Evolutionary conservation across 83 land plant species (phyloP).

Genomic region (Picea engelmannii): DNA sequence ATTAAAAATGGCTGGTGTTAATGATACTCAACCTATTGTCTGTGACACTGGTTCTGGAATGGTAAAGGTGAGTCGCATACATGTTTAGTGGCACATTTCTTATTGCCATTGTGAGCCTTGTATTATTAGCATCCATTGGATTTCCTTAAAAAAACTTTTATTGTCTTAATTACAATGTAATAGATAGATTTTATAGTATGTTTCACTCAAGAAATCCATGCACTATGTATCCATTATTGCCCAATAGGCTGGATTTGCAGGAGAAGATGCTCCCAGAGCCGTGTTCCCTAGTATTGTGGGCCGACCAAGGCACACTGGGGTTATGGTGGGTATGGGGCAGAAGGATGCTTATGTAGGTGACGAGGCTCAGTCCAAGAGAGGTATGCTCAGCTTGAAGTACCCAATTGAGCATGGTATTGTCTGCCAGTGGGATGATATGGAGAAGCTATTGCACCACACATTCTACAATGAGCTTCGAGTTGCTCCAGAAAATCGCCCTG

Average conservation of each 20-base stretch:
- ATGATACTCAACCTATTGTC: constrained; percentile 29
- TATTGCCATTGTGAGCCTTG: too few relatives aligned
- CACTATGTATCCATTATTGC: too few relatives aligned
- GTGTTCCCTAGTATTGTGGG: constrained; percentile 39
- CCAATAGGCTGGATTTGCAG: constrained; percentile 35
- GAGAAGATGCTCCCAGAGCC: constrained; percentile 39
- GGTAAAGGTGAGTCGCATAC: constrained; percentile 22
- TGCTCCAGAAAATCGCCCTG: constrained; percentile 26
- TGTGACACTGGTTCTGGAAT: constrained; percentile 39
- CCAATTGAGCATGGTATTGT: constrained; percentile 29
- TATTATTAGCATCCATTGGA: too few relatives aligned
- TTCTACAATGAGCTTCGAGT: constrained; percentile 10
- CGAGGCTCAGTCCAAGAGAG: constrained; percentile 34
- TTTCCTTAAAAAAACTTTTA: too few relatives aligned
- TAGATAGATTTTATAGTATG: too few relatives aligned
- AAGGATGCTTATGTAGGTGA: constrained; percentile 25
- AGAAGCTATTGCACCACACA: constrained; percentile 20
- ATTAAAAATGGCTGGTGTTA: constrained; percentile 24
- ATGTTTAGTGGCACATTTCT: too few relatives aligned
- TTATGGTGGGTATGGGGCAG: constrained; percentile 30
- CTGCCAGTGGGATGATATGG: constrained; percentile 20
- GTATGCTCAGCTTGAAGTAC: constrained; percentile 19
- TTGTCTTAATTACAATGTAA: too few relatives aligned
- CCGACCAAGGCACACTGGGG: constrained; percentile 21
- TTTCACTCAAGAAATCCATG: too few relatives aligned